Evolutionary conservation across 768 basidiomycete genomes (phyloP), one percentile per base, ranked within the genome.

Genomic region (Clavulina sp.): DNA sequence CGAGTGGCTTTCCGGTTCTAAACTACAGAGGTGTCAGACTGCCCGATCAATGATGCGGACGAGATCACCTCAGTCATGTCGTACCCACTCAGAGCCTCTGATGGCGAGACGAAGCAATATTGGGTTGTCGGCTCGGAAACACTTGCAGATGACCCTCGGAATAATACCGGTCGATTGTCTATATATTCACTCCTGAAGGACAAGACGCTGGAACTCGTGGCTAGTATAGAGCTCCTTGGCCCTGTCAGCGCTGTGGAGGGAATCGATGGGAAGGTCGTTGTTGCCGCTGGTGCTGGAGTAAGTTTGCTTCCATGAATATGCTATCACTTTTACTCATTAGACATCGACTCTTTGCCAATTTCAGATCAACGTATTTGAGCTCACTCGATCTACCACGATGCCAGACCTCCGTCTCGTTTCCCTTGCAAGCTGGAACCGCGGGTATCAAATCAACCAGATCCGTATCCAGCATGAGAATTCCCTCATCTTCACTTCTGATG

Each of bases 401-500:
- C 26, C 29, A 28, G 4, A 13, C 48, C 67, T 16, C 57, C 66
- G 31, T 4, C 62, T 84, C 13, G 59, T 68, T 34, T 66, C 68
- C 29, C 57, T 76, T 4, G 62, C 74, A 0, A 68, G 74, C 34
- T 91, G 86, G 81, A 78, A 82, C 56, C 84, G 87, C 61, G 88
- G 84, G 51, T 89, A 91, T 64, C 55, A 84, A 52, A 76, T 91
- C 28, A 77, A 74, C 3, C 78, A 75, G 51, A 64, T 95, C 21
- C 75, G 73, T 0, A 66, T 75, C 2, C 72, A 71, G 44, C 72
- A 68, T 2, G 64, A 77, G 54, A 66, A 65, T 43, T n/a, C n/a
- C n/a, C n/a, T n/a, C n/a, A 61, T 93, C 24, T 64, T 84, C 18
- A 72, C 78, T n/a, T 84, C 84, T 32, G 91, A 95, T 60, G 77